These are phyloP conservation scores for Xanthoconium purpureum DNA, from an alignment of 768 basidiomycete species.

Conservation along the genomic window DNA sequence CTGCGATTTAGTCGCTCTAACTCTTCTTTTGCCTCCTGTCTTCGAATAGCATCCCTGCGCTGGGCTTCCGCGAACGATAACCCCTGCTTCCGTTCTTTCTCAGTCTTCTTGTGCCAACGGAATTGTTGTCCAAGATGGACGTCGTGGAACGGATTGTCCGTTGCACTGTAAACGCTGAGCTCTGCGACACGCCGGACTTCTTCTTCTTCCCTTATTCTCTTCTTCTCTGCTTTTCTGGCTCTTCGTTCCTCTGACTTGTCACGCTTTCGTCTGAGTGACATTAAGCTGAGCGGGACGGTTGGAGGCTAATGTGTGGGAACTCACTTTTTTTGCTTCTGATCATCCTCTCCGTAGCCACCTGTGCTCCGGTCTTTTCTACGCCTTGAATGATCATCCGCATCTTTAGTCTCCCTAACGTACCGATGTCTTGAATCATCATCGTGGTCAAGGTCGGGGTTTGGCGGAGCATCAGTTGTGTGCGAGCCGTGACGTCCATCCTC, in stretches of 20 bases:
- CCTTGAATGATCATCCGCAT: slow-evolving; percentile 33
- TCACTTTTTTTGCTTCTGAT: slow-evolving; percentile 48
- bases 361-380: slow-evolving; percentile 24
- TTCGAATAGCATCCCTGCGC: slow-evolving; percentile 71
- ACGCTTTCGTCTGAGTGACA: slow-evolving; percentile 61
- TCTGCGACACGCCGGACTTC: slow-evolving; percentile 92
- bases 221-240: slow-evolving; percentile 87
- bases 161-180: slow-evolving; percentile 92
- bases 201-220: slow-evolving; percentile 76
- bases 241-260: slow-evolving; percentile 85
- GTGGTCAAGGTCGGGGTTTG: slow-evolving; percentile 31
- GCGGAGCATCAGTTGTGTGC: slow-evolving; percentile 33
- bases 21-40: slow-evolving; percentile 93
- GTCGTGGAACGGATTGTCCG: slow-evolving; percentile 98
- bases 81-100: slow-evolving; percentile 91
- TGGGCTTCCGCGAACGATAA: slow-evolving; percentile 76
- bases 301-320: slow-evolving; percentile 10
- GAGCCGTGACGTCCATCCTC: slow-evolving; percentile 35
- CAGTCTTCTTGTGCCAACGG: slow-evolving; percentile 97
- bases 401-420: slow-evolving; percentile 31
- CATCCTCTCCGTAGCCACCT: slow-evolving; percentile 24
- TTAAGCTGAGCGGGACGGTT: slow-evolving; percentile 1
- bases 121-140: slow-evolving; percentile 95
- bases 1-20: slow-evolving; percentile 86
- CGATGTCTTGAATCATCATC: slow-evolving; percentile 25